Base-by-base conservation (phyloP, 2,329 filamentous ascomycete genomes). In the Hypoxylon sp. region DNA sequence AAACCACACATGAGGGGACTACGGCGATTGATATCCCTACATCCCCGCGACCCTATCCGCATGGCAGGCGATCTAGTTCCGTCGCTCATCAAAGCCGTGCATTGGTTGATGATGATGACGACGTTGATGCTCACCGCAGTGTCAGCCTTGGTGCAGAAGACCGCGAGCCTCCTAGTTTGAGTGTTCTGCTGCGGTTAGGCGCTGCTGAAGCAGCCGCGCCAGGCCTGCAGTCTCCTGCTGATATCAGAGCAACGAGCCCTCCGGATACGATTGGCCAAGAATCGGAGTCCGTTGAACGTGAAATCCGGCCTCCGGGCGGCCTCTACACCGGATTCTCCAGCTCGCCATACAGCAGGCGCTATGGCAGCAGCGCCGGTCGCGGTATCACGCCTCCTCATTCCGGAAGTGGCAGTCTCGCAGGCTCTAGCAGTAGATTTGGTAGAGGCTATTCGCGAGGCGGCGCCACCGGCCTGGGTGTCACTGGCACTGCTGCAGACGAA, bases 11-110 rank as follows among this genome's bases (percentile, higher is more conserved):
- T 56, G 82, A 87, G 61, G 87, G 86, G 2, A 87, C 88, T 0
- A 89, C 84, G 19, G 90, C 90, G 1, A 93, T 93, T 60, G 90
- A 92, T 69, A 93, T 93, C 45, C 91, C 91, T 0, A 83, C 90
- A 1, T 93, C 91, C 0, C 91, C 91, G 2, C 85, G 90, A 53
- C 82, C 87, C 30, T 83, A 82, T 30, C 82, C 82, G 2, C 83
- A 87, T 68, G 84, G 83, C 49, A 83, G 91, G 58, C 83, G 90
- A n/a, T 89, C 90, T 1, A 92, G 89, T 77, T 93, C 91, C 2
- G 90, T 89, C 5, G 89, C 87, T 2, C 89, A 91, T 70, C 88
- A 90, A 72, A 86, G 87, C 50, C 84, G 88, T 34, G 79, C 82
- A 9, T 67, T 84, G 25, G 79, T 78, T 9, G 86, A 89, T 23